Conservation (phyloP, 164 flowering plant genomes). For the Annona squamosa region DNA sequence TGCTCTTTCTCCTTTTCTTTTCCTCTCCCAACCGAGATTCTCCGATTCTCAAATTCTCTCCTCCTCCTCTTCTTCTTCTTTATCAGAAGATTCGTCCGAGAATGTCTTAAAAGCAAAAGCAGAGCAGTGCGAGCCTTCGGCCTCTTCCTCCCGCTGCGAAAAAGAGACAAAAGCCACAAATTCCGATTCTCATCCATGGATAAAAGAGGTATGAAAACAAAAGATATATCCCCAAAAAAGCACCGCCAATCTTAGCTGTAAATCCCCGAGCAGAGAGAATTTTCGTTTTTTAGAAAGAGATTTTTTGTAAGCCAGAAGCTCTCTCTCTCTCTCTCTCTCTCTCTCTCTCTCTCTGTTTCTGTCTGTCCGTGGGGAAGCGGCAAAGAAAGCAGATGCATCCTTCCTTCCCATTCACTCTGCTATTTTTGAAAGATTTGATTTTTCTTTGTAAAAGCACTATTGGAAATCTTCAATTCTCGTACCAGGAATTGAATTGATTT, state of each 20-base stretch:
- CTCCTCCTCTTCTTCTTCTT: not conserved
- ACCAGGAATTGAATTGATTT: not conserved
- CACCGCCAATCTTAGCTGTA: not conserved
- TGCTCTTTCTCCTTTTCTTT: not conserved
- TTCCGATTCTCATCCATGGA: not conserved
- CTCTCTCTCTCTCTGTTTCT: too few relatives aligned
- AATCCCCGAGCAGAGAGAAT: not conserved
- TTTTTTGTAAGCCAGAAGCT: not conserved
- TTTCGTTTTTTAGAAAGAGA: not conserved
- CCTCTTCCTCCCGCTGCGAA: not conserved
- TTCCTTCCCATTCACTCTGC: not conserved
- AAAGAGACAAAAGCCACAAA: not conserved
- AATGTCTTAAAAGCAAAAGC: constrained; percentile 14
- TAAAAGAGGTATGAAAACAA: not conserved
- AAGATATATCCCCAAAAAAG: not conserved
- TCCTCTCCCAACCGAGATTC: not conserved
- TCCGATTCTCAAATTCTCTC: not conserved
- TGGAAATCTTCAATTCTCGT: not conserved
- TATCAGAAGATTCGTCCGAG: constrained; percentile 13
- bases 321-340: not conserved
- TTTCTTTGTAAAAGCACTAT: too few relatives aligned
- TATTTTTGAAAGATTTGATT: too few relatives aligned
- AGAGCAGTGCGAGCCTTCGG: not conserved
- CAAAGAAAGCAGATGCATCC: constrained; percentile 6
- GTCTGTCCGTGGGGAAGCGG: not conserved